Percentiles rank a stretch among this genome's conserved stretches.
Evolutionary conservation across 148 eudicot genomes (phyloP).

Genomic region (Vaccinium myrtillus): DNA sequence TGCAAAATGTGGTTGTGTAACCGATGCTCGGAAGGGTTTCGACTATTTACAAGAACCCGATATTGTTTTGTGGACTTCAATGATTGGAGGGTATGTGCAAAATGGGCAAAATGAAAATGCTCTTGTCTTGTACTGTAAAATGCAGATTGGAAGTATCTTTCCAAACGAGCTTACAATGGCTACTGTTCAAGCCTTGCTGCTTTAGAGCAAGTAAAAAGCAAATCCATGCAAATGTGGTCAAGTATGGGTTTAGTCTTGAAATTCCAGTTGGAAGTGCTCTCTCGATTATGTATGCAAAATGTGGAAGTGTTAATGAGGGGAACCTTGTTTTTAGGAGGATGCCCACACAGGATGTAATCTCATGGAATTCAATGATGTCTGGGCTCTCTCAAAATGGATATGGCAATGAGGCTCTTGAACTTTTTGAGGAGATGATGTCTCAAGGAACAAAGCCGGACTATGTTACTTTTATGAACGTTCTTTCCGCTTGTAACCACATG

Average conservation of each 20-base stretch:
- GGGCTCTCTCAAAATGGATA: slow-evolving; percentile 63
- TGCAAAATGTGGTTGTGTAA: slow-evolving; percentile 48
- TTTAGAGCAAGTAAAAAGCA: slow-evolving; percentile 67
- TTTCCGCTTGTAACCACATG: slow-evolving; percentile 68
- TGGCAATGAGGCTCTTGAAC: slow-evolving; percentile 46
- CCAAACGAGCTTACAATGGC: slow-evolving; percentile 61
- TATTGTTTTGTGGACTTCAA: slow-evolving; percentile 66
- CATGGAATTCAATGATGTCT: slow-evolving; percentile 70
- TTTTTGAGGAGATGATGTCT: slow-evolving; percentile 54
- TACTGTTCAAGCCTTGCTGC: slow-evolving; percentile 63
- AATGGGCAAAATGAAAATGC: slow-evolving; percentile 53
- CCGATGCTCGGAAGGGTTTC: slow-evolving; percentile 56
- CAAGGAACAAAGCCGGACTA: slow-evolving; percentile 51
- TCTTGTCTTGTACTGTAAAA: slow-evolving; percentile 47
- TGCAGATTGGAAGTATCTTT: slow-evolving; percentile 48
- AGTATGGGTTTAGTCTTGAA: slow-evolving; percentile 45
- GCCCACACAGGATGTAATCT: slow-evolving; percentile 45
- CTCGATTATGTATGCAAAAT: slow-evolving; percentile 60
- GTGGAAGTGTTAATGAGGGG: slow-evolving; percentile 58
- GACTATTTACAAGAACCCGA: slow-evolving; percentile 53
- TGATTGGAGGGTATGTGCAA: slow-evolving; percentile 61
- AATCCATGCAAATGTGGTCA: slow-evolving; percentile 54
- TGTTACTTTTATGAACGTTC: slow-evolving; percentile 57
- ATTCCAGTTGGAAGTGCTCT: slow-evolving; percentile 59
- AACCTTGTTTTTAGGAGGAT: slow-evolving; percentile 42